A percentile compares a stretch with the other conserved stretches of the same genome.
Evolutionary conservation across 2,329 filamentous ascomycete species (phyloP).

Genomic region (Pseudophaeomoniella oleicola): DNA sequence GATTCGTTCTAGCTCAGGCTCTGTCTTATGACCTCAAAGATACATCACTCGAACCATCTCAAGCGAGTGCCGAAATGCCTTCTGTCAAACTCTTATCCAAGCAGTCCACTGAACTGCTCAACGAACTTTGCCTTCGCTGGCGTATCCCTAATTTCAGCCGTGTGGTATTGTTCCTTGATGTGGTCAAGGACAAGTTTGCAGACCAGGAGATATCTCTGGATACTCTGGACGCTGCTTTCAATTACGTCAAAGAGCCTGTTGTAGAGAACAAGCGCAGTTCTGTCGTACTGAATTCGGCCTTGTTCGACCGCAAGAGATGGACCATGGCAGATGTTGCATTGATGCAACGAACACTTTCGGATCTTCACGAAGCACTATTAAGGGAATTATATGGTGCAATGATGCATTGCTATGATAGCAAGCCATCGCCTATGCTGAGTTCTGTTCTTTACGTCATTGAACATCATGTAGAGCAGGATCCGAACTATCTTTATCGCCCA

Average conservation of each 20-base stretch:
- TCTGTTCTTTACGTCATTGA: constrained; percentile 69
- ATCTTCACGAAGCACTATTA: constrained; percentile 66
- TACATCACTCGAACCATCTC: constrained; percentile 33
- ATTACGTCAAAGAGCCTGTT: constrained; percentile 60
- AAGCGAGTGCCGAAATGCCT: constrained; percentile 31
- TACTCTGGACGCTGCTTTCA: constrained; percentile 71
- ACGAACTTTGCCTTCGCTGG: constrained; percentile 78
- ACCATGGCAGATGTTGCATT: constrained; percentile 52
- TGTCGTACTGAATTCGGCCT: constrained; percentile 21
- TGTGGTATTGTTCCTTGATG: constrained; percentile 68
- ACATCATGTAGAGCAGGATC: constrained; percentile 67
- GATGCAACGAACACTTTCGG: constrained; percentile 62
- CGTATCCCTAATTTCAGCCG: constrained; percentile 72
- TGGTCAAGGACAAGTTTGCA: constrained; percentile 69
- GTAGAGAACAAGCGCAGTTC: constrained; percentile 44
- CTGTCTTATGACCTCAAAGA: constrained; percentile 48
- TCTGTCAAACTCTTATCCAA: constrained; percentile 50
- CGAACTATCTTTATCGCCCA: constrained; percentile 54
- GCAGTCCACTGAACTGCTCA: constrained; percentile 66
- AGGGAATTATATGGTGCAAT: constrained; percentile 80
- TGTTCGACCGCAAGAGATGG: constrained; percentile 50
- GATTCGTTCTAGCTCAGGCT: constrained; percentile 64
- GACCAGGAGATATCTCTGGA: constrained; percentile 70
- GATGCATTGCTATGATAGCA: constrained; percentile 77
- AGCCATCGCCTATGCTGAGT: constrained; percentile 60